phyloP scores from a whole-genome alignment of 1,139 yeast species.

The Taiozyma sp. region DNA sequence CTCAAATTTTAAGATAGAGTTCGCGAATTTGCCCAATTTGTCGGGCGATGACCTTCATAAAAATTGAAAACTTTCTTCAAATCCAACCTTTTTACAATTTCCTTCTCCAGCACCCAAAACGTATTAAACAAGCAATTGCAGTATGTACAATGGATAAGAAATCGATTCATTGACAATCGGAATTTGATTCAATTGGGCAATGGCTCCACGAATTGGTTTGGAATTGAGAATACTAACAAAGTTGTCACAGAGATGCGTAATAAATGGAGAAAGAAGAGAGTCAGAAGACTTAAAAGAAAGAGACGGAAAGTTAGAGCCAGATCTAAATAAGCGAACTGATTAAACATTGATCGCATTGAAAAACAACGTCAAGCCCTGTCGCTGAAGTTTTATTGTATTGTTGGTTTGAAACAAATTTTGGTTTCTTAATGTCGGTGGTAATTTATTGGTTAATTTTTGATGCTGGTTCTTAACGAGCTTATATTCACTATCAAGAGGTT shows the following conservation, averaged over 20 bases:
- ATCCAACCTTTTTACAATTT: conserved; percentile 1
- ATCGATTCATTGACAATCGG: not conserved
- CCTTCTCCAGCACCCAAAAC: conserved; percentile 7
- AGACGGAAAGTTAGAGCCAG: conserved; percentile 99
- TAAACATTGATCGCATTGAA: not conserved
- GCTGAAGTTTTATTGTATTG: not conserved
- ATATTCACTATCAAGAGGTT: not conserved
- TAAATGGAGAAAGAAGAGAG: conserved; percentile 99
- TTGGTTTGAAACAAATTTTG: not conserved
- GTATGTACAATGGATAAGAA: not conserved
- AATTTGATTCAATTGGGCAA: not conserved
- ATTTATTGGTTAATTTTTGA: conserved; percentile 4
- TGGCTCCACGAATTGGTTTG: not conserved
- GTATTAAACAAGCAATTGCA: conserved; percentile 17
- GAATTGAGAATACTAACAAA: conserved; percentile 7
- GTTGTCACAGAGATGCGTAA: conserved; percentile 56
- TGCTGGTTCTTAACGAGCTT: conserved; percentile 9
- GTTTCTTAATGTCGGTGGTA: not conserved
- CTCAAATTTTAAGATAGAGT: not conserved
- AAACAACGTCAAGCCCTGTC: not conserved
- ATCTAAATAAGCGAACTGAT: conserved; percentile 78
- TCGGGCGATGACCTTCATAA: conserved; percentile 1
- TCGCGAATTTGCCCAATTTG: not conserved
- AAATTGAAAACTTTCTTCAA: conserved; percentile 6
- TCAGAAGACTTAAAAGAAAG: conserved; percentile 99